Percentiles rank a stretch among this genome's conserved stretches.
phyloP scores from a whole-genome alignment of 768 basidiomycete genomes.

The Lyophyllum semitale region DNA sequence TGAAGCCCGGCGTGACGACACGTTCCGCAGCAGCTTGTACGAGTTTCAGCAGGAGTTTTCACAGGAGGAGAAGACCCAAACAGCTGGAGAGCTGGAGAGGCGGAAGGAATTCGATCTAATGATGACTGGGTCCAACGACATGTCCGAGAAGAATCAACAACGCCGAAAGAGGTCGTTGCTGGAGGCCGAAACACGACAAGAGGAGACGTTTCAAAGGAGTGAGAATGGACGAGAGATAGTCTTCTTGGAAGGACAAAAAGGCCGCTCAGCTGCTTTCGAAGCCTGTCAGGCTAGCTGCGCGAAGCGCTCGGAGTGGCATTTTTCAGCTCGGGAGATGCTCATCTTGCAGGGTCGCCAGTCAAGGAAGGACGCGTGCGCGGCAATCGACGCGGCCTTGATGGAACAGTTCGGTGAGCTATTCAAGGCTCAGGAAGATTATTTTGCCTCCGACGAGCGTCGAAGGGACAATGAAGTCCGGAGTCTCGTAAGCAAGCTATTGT shows the following conservation, averaged over 20 bases:
- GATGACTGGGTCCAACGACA: neutral
- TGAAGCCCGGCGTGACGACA: neutral
- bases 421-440: neutral
- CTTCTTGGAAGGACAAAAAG: constrained; percentile 4
- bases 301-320: constrained; percentile 6
- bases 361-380: neutral
- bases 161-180: neutral
- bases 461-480: neutral
- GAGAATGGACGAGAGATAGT: neutral
- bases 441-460: neutral
- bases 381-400: neutral
- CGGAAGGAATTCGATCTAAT: constrained; percentile 1
- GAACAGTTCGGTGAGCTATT: constrained; percentile 4
- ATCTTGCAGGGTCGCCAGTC: neutral
- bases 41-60: neutral
- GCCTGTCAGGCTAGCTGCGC: neutral
- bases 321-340: neutral
- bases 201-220: neutral
- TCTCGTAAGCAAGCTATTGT: neutral
- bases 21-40: neutral
- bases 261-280: neutral
- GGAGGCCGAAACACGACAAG: neutral
- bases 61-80: constrained; percentile 2
- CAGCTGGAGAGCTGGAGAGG: constrained; percentile 1
- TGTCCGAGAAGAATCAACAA: neutral